A percentile compares a stretch with the other conserved stretches of the same genome.
Evolutionary conservation across 1,284 basidiomycete genomes (phyloP).

Genomic region (Tremellales sp.): DNA sequence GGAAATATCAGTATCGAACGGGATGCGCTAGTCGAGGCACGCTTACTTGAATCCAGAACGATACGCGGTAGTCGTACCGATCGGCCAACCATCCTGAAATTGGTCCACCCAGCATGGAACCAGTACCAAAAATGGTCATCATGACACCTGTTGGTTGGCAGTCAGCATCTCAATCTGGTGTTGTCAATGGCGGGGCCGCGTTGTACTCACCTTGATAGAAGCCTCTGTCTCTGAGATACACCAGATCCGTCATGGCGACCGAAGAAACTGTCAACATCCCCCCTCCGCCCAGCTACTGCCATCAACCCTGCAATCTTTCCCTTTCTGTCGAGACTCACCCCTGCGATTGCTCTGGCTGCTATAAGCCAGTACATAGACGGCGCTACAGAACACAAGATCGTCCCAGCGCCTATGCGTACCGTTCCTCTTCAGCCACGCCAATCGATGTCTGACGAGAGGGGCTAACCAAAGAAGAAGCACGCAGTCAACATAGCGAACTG

Average conservation of each 20-base stretch:
- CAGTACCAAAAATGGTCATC: conserved; percentile 47
- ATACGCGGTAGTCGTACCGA: conserved; percentile 38
- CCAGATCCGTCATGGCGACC: conserved; percentile 48
- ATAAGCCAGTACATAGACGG: conserved; percentile 42
- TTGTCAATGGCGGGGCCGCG: background rate
- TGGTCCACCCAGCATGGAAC: conserved; percentile 44
- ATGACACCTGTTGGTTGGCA: conserved; percentile 34
- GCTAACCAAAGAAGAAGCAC: conserved; percentile 32
- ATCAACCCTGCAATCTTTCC: background rate
- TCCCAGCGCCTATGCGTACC: conserved; percentile 26
- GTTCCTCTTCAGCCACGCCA: background rate
- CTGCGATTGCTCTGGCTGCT: conserved; percentile 38
- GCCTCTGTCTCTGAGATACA: conserved; percentile 45
- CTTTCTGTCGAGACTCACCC: conserved; percentile 20
- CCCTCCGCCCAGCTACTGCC: conserved; percentile 40
- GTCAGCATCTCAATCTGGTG: background rate
- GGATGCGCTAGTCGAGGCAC: background rate
- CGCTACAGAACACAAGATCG: conserved; percentile 37
- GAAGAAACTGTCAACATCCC: conserved; percentile 46
- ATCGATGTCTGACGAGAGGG: background rate
- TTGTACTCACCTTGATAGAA: conserved; percentile 43
- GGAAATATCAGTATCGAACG: background rate
- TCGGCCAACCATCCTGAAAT: conserved; percentile 43
- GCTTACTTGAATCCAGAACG: conserved; percentile 44
- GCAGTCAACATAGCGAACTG: conserved; percentile 43